phyloP scores from a whole-genome alignment of 345 rosid species.

The Syzygium aqueum region DNA sequence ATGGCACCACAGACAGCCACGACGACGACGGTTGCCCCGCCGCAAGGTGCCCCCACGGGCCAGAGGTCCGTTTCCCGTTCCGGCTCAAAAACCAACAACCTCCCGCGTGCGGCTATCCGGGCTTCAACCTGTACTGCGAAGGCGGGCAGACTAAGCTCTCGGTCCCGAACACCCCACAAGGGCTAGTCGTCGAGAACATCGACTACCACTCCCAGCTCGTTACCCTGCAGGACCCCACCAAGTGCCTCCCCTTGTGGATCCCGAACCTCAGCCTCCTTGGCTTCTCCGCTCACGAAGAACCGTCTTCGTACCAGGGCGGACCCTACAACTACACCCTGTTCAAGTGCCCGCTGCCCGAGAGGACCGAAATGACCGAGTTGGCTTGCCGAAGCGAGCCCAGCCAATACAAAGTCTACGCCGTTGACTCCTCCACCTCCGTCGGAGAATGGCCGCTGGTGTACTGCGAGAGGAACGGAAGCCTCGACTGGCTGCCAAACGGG shows the following conservation, averaged over 20 bases:
- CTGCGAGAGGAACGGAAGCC: background rate
- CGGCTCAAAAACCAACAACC: background rate
- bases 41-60: background rate
- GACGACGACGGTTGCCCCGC: background rate
- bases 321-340: background rate
- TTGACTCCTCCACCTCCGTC: background rate
- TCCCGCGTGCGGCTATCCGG: background rate
- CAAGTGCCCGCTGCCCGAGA: background rate
- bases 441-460: background rate
- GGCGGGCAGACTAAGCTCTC: background rate
- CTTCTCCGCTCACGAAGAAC: background rate
- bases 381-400: background rate
- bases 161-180: background rate
- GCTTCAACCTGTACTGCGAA: background rate
- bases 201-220: background rate
- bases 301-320: background rate
- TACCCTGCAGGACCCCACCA: background rate
- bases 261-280: background rate
- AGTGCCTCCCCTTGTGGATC: background rate
- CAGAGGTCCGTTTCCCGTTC: background rate
- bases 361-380: background rate
- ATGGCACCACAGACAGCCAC: background rate
- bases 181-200: background rate
- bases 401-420: background rate
- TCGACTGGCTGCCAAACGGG: background rate